A percentile compares a stretch with the other conserved stretches of the same genome.
phyloP scores from a whole-genome alignment of 768 basidiomycete species.

The Hemileccinum rubropunctum region DNA sequence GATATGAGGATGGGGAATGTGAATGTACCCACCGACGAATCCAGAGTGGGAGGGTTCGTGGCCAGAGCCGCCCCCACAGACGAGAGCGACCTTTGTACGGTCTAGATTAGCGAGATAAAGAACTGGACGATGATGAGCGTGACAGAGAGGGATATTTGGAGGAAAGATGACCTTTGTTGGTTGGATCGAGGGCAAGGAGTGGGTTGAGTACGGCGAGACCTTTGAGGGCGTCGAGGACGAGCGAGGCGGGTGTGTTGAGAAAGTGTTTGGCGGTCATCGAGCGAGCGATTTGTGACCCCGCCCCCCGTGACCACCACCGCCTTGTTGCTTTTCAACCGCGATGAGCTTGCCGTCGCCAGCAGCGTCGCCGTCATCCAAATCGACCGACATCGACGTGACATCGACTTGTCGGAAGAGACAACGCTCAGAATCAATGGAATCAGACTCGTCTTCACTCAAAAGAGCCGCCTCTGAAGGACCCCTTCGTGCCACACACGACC shows the following conservation, averaged over 20 bases:
- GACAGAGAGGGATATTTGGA: background rate
- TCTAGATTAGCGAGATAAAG: conserved; percentile 58
- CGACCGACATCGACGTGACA: conserved; percentile 34
- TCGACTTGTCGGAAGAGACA: conserved; percentile 58
- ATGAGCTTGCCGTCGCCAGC: conserved; percentile 46
- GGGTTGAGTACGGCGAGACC: conserved; percentile 75
- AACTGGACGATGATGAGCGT: conserved; percentile 39
- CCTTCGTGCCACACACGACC: conserved; percentile 20
- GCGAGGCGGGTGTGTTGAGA: conserved; percentile 61
- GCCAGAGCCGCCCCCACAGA: conserved; percentile 85
- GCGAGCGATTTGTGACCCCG: too few species aligned
- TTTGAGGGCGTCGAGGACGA: conserved; percentile 76
- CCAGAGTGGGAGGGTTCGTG: conserved; percentile 91
- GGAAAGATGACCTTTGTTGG: conserved; percentile 61
- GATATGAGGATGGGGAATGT: background rate
- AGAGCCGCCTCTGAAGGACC: conserved; percentile 70
- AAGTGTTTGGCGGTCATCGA: conserved; percentile 62
- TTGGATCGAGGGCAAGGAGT: conserved; percentile 62
- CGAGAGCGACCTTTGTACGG: conserved; percentile 65
- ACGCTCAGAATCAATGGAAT: conserved; percentile 74
- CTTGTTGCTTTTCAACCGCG: conserved; percentile 9
- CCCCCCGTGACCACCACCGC: background rate
- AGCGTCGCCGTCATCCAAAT: conserved; percentile 43
- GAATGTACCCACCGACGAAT: conserved; percentile 66
- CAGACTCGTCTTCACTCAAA: conserved; percentile 74